Conservation (phyloP, 2,329 filamentous ascomycete genomes). For the Lithohypha guttulata region DNA sequence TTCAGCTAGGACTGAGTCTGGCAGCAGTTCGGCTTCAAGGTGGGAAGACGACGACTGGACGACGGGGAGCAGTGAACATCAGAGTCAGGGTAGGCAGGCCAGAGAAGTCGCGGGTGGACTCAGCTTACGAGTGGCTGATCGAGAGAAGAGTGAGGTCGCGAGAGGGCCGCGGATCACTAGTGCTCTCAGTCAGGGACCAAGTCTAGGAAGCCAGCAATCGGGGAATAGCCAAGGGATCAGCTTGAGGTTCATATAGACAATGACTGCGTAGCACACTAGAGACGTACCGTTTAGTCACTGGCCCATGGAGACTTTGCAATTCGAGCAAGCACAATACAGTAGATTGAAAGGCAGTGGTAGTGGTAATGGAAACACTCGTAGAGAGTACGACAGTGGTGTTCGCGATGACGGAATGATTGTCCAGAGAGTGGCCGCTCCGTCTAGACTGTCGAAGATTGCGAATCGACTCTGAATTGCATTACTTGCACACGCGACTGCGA, state of each 20-base stretch:
- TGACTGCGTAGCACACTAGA: not conserved
- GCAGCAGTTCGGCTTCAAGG: not conserved
- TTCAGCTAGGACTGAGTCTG: too few relatives aligned
- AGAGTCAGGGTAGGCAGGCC: not conserved
- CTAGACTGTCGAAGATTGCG: too few relatives aligned
- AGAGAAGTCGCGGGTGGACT: not conserved
- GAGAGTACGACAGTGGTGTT: too few relatives aligned
- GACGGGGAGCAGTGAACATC: not conserved
- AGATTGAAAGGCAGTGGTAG: not conserved
- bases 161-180: not conserved
- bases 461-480: too few relatives aligned
- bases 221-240: not conserved
- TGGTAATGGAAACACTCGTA: too few relatives aligned
- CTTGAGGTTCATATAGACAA: conserved; percentile 3
- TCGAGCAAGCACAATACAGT: too few relatives aligned
- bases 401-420: not conserved
- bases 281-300: not conserved
- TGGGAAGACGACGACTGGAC: conserved; percentile 1
- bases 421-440: too few relatives aligned
- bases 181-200: not conserved
- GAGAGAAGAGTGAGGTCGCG: not conserved
- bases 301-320: not conserved
- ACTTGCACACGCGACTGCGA: too few relatives aligned
- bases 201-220: not conserved
- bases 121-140: not conserved